A percentile compares a stretch with the other conserved stretches of the same genome.
These are phyloP conservation scores for Magnaporthiopsis incrustans DNA, from an alignment of 2,329 filamentous ascomycete genomes.

Conservation along the genomic window DNA sequence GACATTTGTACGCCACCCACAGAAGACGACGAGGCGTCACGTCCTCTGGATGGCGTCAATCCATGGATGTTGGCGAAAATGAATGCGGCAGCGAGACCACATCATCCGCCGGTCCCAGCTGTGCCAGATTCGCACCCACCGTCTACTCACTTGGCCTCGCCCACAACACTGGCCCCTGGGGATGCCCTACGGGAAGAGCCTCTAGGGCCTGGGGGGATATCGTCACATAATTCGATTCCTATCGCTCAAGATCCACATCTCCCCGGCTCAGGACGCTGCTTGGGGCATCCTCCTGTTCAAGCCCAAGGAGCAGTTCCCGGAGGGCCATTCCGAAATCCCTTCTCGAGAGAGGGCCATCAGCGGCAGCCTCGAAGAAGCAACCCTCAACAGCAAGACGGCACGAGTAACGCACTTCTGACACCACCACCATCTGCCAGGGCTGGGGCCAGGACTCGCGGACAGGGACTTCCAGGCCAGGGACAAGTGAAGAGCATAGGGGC, in stretches of 20 bases:
- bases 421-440: not conserved
- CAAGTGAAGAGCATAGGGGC: not conserved
- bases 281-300: too few species aligned
- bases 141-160: not conserved
- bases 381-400: not conserved
- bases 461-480: not conserved
- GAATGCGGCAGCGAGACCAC: not conserved
- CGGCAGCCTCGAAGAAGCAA: not conserved
- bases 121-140: too few species aligned
- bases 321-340: not conserved
- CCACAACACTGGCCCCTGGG: not conserved
- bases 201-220: not conserved
- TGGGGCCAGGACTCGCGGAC: not conserved
- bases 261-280: not conserved
- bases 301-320: not conserved
- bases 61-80: slow-evolving; percentile 7
- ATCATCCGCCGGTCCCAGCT: not conserved
- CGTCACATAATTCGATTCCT: not conserved
- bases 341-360: too few species aligned
- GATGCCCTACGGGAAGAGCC: not conserved
- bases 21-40: not conserved
- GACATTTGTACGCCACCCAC: not conserved
- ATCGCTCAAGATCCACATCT: not conserved
- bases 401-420: not conserved
- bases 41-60: slow-evolving; percentile 1